phyloP scores from a whole-genome alignment of 495 filamentous ascomycete genomes.

The Annulohypoxylon maeteangense region DNA sequence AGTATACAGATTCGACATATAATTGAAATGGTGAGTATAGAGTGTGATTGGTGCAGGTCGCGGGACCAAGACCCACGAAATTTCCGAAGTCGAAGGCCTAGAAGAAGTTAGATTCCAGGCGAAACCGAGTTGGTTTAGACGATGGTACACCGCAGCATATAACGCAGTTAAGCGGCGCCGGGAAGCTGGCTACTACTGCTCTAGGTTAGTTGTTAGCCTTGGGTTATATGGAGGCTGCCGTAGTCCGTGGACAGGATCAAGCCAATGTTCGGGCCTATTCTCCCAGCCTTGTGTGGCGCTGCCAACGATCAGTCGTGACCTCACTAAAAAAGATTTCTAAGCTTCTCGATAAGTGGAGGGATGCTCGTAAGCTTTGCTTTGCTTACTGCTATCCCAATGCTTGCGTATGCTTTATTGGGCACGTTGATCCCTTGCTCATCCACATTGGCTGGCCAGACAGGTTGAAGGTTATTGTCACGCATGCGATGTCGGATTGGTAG shows the following conservation, averaged over 20 bases:
- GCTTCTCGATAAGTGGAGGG: constrained; percentile 21
- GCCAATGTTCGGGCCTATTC: constrained; percentile 40
- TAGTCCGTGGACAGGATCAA: background rate
- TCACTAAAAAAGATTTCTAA: constrained; percentile 23
- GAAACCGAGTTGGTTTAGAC: constrained; percentile 25
- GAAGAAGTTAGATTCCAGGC: constrained; percentile 28
- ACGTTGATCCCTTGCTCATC: constrained; percentile 37
- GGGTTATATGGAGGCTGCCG: constrained; percentile 3
- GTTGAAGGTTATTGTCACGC: constrained; percentile 27
- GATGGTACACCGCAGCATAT: constrained; percentile 13
- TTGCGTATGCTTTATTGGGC: constrained; percentile 41
- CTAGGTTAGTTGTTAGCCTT: constrained; percentile 29
- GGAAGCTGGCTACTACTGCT: constrained; percentile 15
- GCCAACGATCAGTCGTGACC: constrained; percentile 12
- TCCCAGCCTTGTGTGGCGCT: constrained; percentile 42
- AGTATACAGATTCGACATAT: constrained; percentile 6
- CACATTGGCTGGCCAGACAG: constrained; percentile 43
- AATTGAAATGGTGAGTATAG: constrained; percentile 15
- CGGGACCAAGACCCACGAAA: constrained; percentile 23
- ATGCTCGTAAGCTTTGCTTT: constrained; percentile 30
- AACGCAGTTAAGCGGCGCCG: constrained; percentile 27
- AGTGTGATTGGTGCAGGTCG: constrained; percentile 17
- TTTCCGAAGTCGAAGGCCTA: constrained; percentile 27
- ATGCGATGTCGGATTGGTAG: constrained; percentile 40
- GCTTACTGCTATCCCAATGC: constrained; percentile 33